These are phyloP conservation scores for Anacardium occidentale DNA, from an alignment of 345 rosid species.

Conservation along the genomic window DNA sequence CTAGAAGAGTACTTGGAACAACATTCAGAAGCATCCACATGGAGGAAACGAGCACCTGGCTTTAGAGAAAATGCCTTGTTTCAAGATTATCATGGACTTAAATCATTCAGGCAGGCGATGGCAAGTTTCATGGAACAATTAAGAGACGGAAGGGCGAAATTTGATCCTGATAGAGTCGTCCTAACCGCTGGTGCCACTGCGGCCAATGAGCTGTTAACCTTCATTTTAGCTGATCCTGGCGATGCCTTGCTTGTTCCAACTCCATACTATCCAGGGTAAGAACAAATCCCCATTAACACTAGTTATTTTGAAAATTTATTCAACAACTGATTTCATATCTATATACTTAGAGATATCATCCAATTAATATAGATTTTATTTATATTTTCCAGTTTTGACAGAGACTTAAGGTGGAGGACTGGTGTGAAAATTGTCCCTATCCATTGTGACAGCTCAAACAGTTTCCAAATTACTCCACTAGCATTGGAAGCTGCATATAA, in stretches of 20 bases:
- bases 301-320: not conserved
- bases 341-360: not conserved
- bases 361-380: conserved; percentile 1
- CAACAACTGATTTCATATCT: not conserved
- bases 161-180: conserved; percentile 71
- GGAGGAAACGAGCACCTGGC: conserved; percentile 69
- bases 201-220: conserved; percentile 85
- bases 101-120: conserved; percentile 83
- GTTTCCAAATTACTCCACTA: conserved; percentile 75
- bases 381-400: conserved; percentile 61
- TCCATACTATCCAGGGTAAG: conserved; percentile 95
- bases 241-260: conserved; percentile 89
- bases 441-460: conserved; percentile 67
- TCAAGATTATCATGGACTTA: conserved; percentile 91
- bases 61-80: conserved; percentile 90
- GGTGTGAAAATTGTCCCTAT: conserved; percentile 80
- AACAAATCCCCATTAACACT: no score
- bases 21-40: conserved; percentile 57
- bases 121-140: conserved; percentile 86
- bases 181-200: conserved; percentile 95
- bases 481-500: conserved; percentile 75
- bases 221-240: conserved; percentile 82
- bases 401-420: conserved; percentile 96
- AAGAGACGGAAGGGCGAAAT: conserved; percentile 67
- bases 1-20: conserved; percentile 66